Percentiles rank a stretch among this genome's conserved stretches.
Conservation (phyloP, 2,329 filamentous ascomycete genomes). For the Raffaelea albimanens region DNA sequence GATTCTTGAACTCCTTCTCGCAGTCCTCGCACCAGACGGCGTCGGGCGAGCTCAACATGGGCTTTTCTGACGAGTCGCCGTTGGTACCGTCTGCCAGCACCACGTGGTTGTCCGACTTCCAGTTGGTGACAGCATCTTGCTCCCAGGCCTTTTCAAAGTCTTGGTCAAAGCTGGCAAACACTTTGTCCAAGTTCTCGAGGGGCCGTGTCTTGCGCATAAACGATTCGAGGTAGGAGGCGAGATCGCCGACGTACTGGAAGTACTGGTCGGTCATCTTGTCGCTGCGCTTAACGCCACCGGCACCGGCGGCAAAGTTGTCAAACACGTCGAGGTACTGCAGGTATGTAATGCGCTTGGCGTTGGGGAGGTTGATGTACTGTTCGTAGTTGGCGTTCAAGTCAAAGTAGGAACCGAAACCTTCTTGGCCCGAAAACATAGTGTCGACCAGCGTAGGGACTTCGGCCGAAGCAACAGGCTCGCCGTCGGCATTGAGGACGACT, state of each 20-base stretch:
- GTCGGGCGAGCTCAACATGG: slow-evolving; percentile 33
- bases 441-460: slow-evolving; percentile 63
- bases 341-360: slow-evolving; percentile 77
- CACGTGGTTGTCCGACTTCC: slow-evolving; percentile 50
- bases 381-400: slow-evolving; percentile 81
- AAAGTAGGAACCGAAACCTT: slow-evolving; percentile 85
- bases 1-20: slow-evolving; percentile 89
- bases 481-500: too few species aligned
- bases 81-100: slow-evolving; percentile 14
- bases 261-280: slow-evolving; percentile 92
- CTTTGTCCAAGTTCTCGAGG: slow-evolving; percentile 72
- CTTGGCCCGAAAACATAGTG: slow-evolving; percentile 90
- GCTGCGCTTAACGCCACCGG: slow-evolving; percentile 62
- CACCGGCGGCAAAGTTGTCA: slow-evolving; percentile 70
- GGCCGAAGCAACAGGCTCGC: too few species aligned
- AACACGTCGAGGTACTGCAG: slow-evolving; percentile 89
- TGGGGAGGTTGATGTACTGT: slow-evolving; percentile 79
- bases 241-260: slow-evolving; percentile 74
- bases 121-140: slow-evolving; percentile 68
- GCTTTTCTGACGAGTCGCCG: slow-evolving; percentile 2
- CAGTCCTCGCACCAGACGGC: slow-evolving; percentile 86
- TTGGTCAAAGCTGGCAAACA: slow-evolving; percentile 65
- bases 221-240: slow-evolving; percentile 75
- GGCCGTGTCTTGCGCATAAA: slow-evolving; percentile 82
- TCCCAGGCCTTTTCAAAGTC: slow-evolving; percentile 83